Percentiles rank a stretch among this genome's conserved stretches.
Conservation (phyloP, 2,329 filamentous ascomycete species). For the Colletotrichum australisinense region DNA sequence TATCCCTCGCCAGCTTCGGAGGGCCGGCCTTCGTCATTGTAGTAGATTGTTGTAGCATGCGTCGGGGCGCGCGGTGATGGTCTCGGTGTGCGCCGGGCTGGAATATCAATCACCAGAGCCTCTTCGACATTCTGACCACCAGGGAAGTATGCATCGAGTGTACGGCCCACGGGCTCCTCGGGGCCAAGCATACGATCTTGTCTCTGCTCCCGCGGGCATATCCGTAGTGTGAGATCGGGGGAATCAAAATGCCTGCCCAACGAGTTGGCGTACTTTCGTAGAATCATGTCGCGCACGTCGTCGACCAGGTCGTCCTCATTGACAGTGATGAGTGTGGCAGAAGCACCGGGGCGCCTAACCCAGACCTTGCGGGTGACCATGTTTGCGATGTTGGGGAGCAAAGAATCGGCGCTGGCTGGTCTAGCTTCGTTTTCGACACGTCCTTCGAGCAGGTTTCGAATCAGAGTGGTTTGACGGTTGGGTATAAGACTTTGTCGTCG, state of each 20-base stretch:
- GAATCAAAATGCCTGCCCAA: slow-evolving; percentile 90
- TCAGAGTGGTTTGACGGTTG: slow-evolving; percentile 57
- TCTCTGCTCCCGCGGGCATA: slow-evolving; percentile 75
- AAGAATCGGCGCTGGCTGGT: slow-evolving; percentile 49
- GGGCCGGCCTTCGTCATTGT: slow-evolving; percentile 73
- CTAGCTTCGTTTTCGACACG: slow-evolving; percentile 51
- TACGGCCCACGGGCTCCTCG: slow-evolving; percentile 84
- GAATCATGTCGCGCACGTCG: slow-evolving; percentile 90
- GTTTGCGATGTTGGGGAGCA: slow-evolving; percentile 53
- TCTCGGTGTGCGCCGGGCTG: slow-evolving; percentile 79
- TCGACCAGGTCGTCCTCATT: slow-evolving; percentile 92
- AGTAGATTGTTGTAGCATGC: slow-evolving; percentile 60
- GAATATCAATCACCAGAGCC: slow-evolving; percentile 90
- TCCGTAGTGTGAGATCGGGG: slow-evolving; percentile 86
- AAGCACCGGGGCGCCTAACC: slow-evolving; percentile 89
- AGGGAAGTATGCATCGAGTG: slow-evolving; percentile 85
- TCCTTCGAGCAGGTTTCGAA: slow-evolving; percentile 64
- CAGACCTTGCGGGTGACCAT: slow-evolving; percentile 87
- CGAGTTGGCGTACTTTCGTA: slow-evolving; percentile 94
- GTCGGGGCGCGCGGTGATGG: slow-evolving; percentile 76
- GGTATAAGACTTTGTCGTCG: slow-evolving; percentile 59
- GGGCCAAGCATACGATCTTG: slow-evolving; percentile 80
- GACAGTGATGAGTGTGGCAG: slow-evolving; percentile 87
- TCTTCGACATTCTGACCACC: slow-evolving; percentile 90
- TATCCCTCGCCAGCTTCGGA: slow-evolving; percentile 81